These are phyloP conservation scores for Cytospora schulzeri DNA, from an alignment of 2,329 filamentous ascomycete species.

Conservation along the genomic window DNA sequence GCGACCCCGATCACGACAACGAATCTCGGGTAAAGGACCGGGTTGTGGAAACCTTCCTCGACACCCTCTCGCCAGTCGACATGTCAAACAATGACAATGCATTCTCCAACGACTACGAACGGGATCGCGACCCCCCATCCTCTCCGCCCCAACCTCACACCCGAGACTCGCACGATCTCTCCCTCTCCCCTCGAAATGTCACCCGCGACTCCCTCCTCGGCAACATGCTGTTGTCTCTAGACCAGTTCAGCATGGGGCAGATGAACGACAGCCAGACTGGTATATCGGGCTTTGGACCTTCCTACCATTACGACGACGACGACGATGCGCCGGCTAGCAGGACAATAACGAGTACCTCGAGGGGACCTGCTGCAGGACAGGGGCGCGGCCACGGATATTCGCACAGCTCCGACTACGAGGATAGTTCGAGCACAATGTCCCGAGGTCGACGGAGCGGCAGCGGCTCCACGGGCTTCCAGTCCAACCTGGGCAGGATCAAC, in stretches of 20 bases:
- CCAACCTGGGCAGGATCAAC: slow-evolving; percentile 62
- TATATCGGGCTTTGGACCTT: slow-evolving; percentile 32
- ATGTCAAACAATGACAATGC: slow-evolving; percentile 40
- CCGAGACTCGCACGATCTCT: slow-evolving; percentile 82
- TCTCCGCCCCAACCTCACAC: slow-evolving; percentile 35
- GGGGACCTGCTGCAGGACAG: slow-evolving; percentile 31
- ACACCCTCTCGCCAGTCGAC: slow-evolving; percentile 44
- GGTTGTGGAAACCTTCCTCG: slow-evolving; percentile 42
- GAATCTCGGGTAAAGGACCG: slow-evolving; percentile 33
- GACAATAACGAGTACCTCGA: slow-evolving; percentile 34
- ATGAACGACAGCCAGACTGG: slow-evolving; percentile 36
- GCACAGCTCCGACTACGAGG: slow-evolving; percentile 64
- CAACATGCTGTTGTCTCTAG: slow-evolving; percentile 92
- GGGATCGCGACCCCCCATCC: slow-evolving; percentile 33
- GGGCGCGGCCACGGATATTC: slow-evolving; percentile 49
- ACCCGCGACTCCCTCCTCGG: slow-evolving; percentile 90
- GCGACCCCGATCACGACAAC: slow-evolving; percentile 25
- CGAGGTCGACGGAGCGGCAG: slow-evolving; percentile 76
- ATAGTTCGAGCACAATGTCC: slow-evolving; percentile 52
- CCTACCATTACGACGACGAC: slow-evolving; percentile 43
- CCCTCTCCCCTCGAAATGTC: slow-evolving; percentile 72
- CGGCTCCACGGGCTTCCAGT: slow-evolving; percentile 62
- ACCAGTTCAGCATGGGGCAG: slow-evolving; percentile 70
- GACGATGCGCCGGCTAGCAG: slow-evolving; percentile 34
- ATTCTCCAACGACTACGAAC: slow-evolving; percentile 26